A percentile compares a stretch with the other conserved stretches of the same genome.
Conservation (phyloP, 1,139 yeast species). For the Saccharomyces hybrid region DNA sequence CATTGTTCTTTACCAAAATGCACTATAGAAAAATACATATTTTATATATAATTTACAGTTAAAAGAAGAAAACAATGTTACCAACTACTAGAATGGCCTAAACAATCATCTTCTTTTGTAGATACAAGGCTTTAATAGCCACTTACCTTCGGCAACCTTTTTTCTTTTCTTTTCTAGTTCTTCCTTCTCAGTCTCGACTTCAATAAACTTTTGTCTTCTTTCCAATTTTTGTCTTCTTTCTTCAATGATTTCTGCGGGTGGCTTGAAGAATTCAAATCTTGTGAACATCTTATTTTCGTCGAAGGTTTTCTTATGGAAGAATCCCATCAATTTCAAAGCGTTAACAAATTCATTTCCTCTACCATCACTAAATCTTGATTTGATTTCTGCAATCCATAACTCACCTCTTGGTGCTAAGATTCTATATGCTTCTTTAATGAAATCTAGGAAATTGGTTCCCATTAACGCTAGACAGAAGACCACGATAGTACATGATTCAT, state of each 20-base stretch:
- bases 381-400: conserved; percentile 95
- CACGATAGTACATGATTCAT: conserved; percentile 73
- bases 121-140: conserved; percentile 91
- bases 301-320: conserved; percentile 83
- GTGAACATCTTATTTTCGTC: conserved; percentile 88
- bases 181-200: conserved; percentile 56
- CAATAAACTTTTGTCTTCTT: conserved; percentile 64
- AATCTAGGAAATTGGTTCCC: conserved; percentile 95
- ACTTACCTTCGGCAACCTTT: conserved; percentile 67
- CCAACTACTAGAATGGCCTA: not conserved
- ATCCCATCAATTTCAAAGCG: conserved; percentile 68
- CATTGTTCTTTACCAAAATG: not conserved
- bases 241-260: conserved; percentile 60
- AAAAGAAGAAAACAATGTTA: conserved; percentile 1
- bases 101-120: conserved; percentile 68
- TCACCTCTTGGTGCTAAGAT: conserved; percentile 86
- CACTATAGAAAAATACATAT: not conserved
- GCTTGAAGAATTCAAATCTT: conserved; percentile 87
- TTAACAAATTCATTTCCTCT: conserved; percentile 70
- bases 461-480: conserved; percentile 87
- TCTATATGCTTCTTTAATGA: conserved; percentile 82
- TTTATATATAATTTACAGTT: not conserved
- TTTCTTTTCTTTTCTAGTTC: conserved; percentile 48
- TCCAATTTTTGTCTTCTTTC: conserved; percentile 59
- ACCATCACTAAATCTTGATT: conserved; percentile 71